Base-by-base conservation (phyloP, 106 monocot genomes). In the Phalaenopsis aphrodite region DNA sequence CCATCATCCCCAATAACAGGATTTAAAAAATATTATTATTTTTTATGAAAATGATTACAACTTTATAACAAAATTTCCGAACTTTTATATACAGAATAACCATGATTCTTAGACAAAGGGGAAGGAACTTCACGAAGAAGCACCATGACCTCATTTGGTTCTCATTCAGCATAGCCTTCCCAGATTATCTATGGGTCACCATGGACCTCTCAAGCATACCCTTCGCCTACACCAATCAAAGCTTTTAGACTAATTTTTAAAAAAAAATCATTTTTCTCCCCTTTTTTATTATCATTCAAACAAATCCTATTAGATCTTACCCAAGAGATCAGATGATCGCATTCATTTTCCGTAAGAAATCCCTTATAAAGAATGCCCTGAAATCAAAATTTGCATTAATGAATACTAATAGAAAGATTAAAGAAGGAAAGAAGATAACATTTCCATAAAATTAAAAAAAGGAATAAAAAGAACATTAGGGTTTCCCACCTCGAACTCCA, bases 341-440 rank as follows among this genome's bases (percentile, higher is more conserved):
- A 85, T 77, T 85, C 85, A 41, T 68, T 48, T 19, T 77, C 47
- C 15, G 85, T 81, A 36, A 85, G 85, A 68, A 85, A 85, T 11
- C 85, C 85, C 67, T 81, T 77, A 66, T 81, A 81, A 37, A 81
- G 77, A 77, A 85, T 24, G 55, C 75, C 77, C 85, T 85, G 68
- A 18, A 37, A 45, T 42, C 19, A 18, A 76, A 76, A 45, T 0
- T 9, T 43, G 8, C 10, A 8, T 9, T n/a, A 42, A 46, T 23
- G 75, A 65, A 2, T 45, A 76, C 43, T 52, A 0, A 2, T 12
- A 52, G 52, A 52, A 12, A 52, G 3, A 52, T 10, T 30, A 52
- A 52, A 52, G 52, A 52, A 52, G 15, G 30, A 30, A 30, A 30
- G 30, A 30, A 30, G 30, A 30, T 30, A 30, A 3, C 30, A 30